phyloP scores from a whole-genome alignment of 2,329 filamentous ascomycete genomes.

The Beauveria asiatica region DNA sequence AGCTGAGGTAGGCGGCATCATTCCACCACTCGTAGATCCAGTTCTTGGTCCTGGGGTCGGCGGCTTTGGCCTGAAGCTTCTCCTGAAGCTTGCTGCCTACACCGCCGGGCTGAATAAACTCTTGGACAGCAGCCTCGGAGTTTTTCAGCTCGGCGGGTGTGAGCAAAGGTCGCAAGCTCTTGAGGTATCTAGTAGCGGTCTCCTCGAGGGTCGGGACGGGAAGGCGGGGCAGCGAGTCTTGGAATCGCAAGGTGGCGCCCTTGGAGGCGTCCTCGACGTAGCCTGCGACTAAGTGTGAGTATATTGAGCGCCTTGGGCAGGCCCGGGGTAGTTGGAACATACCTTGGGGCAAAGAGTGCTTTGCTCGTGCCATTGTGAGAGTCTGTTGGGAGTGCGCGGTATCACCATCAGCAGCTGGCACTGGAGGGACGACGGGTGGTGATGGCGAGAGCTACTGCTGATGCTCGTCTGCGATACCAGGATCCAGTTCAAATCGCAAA shows the following conservation, averaged over 20 bases:
- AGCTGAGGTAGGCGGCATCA: slow-evolving; percentile 80
- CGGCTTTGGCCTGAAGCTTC: slow-evolving; percentile 69
- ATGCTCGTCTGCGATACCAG: not conserved
- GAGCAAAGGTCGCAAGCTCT: slow-evolving; percentile 68
- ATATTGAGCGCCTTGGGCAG: not conserved
- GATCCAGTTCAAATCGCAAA: not conserved
- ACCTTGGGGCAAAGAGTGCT: slow-evolving; percentile 50
- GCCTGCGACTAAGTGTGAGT: slow-evolving; percentile 34
- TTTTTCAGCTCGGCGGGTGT: slow-evolving; percentile 58
- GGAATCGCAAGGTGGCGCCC: slow-evolving; percentile 73
- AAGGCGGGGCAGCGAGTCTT: slow-evolving; percentile 73
- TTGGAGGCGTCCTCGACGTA: slow-evolving; percentile 75
- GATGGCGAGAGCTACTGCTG: not conserved
- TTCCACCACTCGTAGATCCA: slow-evolving; percentile 99
- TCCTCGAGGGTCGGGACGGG: slow-evolving; percentile 78
- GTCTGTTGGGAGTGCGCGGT: slow-evolving; percentile 12
- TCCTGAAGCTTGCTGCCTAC: slow-evolving; percentile 79
- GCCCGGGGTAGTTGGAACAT: slow-evolving; percentile 12
- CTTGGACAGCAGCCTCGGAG: slow-evolving; percentile 75
- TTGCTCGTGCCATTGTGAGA: slow-evolving; percentile 47
- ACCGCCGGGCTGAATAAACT: slow-evolving; percentile 83
- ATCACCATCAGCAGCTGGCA: slow-evolving; percentile 8
- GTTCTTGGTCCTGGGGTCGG: slow-evolving; percentile 76
- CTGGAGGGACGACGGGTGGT: not conserved
- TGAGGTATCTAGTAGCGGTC: slow-evolving; percentile 71